Evolutionary conservation across 2,329 filamentous ascomycete genomes (phyloP), one percentile per base, ranked within the genome.

Genomic region (Byssothecium circinans): DNA sequence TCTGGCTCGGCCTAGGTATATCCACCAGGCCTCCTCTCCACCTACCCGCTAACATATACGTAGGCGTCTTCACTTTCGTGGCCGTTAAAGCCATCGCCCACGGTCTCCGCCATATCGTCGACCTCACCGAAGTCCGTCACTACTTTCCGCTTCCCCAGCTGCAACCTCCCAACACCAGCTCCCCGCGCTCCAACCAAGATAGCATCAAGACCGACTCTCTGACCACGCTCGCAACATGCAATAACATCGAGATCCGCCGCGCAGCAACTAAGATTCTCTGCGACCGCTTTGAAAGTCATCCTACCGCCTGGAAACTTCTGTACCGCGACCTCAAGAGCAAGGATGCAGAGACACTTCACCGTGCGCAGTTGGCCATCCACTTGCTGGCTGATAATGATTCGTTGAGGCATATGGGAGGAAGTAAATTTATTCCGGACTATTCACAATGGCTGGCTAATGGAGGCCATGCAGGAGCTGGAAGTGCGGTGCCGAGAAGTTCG

Each of bases 41-140:
- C 22, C 12, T 29, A 42, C 27, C 8, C 27, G 12, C 30, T 36
- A n/a, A 43, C 30, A 33, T 23, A 5, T 7, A 37, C 18, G n/a
- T 15, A 73, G 73, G 74, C 47, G 55, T 87, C 43, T 80, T 84
- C 52, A 78, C 84, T 33, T 80, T 84, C 59, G 70, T 80, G 57
- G 74, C 86, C 51, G 67, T 85, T 46, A 74, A 77, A 49, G 75
- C 78, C 43, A 81, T 89, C 68, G 77, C 79, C 53, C 68, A 77
- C 30, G 76, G 81, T 45, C 81, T 91, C 36, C 74, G 75, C 47
- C 72, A 79, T 45, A 82, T 86, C 56, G 80, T 84, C 55, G 77
- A 83, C 58, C 77, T 85, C 43, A 86, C 86, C 54, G 80, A 85
- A 68, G 81, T 94, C 61, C 83, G 82, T 50, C 80, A 82, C 29